A percentile compares a stretch with the other conserved stretches of the same genome.
phyloP scores from a whole-genome alignment of 2,329 filamentous ascomycete species.

The Paraphoma chrysanthemicola region DNA sequence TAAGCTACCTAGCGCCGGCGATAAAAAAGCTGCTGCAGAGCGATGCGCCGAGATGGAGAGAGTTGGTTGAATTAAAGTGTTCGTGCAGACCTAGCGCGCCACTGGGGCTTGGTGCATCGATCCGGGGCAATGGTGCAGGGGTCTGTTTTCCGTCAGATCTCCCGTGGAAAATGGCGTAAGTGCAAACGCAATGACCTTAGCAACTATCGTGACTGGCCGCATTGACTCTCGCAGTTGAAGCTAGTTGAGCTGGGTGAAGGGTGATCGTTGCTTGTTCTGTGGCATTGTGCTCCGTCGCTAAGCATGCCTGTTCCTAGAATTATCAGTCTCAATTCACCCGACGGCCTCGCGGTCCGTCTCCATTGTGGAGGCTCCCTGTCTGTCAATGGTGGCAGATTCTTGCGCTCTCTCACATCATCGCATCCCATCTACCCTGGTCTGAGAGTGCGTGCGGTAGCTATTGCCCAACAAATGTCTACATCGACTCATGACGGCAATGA shows the following conservation, averaged over 20 bases:
- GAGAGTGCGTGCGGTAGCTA: neutral
- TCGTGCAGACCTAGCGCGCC: slow-evolving; percentile 33
- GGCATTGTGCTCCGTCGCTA: slow-evolving; percentile 17
- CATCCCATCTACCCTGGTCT: slow-evolving; percentile 12
- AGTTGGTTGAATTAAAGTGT: slow-evolving; percentile 42
- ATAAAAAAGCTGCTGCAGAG: slow-evolving; percentile 15
- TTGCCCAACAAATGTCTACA: neutral
- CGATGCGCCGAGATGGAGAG: slow-evolving; percentile 30
- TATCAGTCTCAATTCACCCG: slow-evolving; percentile 29
- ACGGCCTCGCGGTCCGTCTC: slow-evolving; percentile 41
- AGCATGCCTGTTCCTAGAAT: slow-evolving; percentile 16
- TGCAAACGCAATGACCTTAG: slow-evolving; percentile 1
- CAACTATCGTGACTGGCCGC: no score
- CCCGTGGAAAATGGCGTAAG: slow-evolving; percentile 23
- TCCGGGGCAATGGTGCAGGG: slow-evolving; percentile 20
- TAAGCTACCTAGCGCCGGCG: slow-evolving; percentile 14
- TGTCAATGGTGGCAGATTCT: slow-evolving; percentile 3
- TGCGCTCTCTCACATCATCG: slow-evolving; percentile 13
- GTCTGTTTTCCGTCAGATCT: slow-evolving; percentile 18
- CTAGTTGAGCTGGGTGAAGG: slow-evolving; percentile 6
- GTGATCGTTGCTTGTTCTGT: slow-evolving; percentile 36
- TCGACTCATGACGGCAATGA: no score
- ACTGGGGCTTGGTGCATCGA: slow-evolving; percentile 20
- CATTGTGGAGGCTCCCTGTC: neutral
- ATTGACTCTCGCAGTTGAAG: no score